phyloP scores from a whole-genome alignment of 176 grass and related monocot genomes.

The Metroxylon sagu region DNA sequence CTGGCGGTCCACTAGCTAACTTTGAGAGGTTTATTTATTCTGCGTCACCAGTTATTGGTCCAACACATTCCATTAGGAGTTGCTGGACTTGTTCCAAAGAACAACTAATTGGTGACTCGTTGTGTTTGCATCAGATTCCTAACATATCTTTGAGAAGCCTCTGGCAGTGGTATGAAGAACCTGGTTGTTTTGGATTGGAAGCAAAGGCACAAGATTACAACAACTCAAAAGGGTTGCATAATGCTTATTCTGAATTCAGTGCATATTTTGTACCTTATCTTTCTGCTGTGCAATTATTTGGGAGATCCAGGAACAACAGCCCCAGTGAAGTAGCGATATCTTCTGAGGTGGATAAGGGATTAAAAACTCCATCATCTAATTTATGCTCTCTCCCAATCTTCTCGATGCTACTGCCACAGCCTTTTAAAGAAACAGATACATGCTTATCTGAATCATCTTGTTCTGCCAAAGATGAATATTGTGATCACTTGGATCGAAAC shows the following conservation, averaged over 20 bases:
- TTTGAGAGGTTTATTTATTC: constrained; percentile 51
- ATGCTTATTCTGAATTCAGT: constrained; percentile 33
- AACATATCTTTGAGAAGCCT: constrained; percentile 35
- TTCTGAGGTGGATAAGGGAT: neutral
- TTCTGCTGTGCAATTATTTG: constrained; percentile 73
- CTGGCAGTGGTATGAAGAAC: constrained; percentile 79
- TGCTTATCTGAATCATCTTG: constrained; percentile 28
- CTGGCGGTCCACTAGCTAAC: constrained; percentile 42
- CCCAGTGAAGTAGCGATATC: constrained; percentile 2
- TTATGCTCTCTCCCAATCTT: constrained; percentile 16
- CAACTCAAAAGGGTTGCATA: constrained; percentile 20
- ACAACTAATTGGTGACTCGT: constrained; percentile 13
- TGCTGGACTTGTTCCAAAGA: constrained; percentile 23
- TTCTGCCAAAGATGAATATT: constrained; percentile 12
- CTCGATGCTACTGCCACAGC: constrained; percentile 2
- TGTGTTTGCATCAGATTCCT: constrained; percentile 29
- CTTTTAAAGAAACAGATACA: constrained; percentile 12
- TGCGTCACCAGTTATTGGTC: constrained; percentile 51
- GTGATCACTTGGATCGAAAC: neutral
- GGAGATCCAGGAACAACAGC: constrained; percentile 23
- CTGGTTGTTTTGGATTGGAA: constrained; percentile 68
- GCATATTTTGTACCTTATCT: constrained; percentile 73
- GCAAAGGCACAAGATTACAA: constrained; percentile 33
- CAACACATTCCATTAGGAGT: constrained; percentile 10
- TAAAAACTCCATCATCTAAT: neutral